Evolutionary conservation across 108 stramenopile genomes (phyloP).

Genomic region (Nannochloropsis gaditana): DNA sequence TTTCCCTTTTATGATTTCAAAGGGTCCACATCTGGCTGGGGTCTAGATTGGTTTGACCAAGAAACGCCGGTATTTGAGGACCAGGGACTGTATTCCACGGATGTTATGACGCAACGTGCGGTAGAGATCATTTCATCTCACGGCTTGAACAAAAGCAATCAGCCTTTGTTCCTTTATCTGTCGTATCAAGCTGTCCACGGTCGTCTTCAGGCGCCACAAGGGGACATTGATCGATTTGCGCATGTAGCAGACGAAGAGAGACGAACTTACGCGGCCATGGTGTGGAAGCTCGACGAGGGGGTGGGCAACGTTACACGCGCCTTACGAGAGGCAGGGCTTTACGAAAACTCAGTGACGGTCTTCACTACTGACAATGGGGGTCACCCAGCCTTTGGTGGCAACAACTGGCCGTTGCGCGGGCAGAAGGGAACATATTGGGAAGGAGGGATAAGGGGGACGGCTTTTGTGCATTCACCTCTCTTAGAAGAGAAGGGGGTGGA

Average conservation of each 20-base stretch:
- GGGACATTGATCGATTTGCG: conserved; percentile 21
- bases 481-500: conserved; percentile 23
- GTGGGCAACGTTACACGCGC: conserved; percentile 24
- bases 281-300: conserved; percentile 45
- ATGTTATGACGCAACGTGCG: background rate
- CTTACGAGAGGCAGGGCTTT: conserved; percentile 26
- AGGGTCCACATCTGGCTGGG: conserved; percentile 11
- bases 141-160: too few species aligned
- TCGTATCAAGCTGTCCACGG: conserved; percentile 46
- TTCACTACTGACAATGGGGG: conserved; percentile 48
- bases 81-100: background rate
- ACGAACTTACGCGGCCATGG: conserved; percentile 33
- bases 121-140: background rate
- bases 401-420: conserved; percentile 45
- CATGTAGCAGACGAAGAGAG: conserved; percentile 24
- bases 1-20: conserved; percentile 23
- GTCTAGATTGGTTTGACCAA: conserved; percentile 3
- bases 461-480: conserved; percentile 28
- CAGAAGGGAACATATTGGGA: conserved; percentile 37
- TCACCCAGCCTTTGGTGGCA: conserved; percentile 38
- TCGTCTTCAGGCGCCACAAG: conserved; percentile 37
- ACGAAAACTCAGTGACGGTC: conserved; percentile 46
- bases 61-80: background rate
- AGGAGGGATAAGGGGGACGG: conserved; percentile 42
- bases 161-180: conserved; percentile 49